Evolutionary conservation across 345 rosid species (phyloP), one percentile per base, ranked within the genome.

Genomic region (Eucalyptus microcorys): DNA sequence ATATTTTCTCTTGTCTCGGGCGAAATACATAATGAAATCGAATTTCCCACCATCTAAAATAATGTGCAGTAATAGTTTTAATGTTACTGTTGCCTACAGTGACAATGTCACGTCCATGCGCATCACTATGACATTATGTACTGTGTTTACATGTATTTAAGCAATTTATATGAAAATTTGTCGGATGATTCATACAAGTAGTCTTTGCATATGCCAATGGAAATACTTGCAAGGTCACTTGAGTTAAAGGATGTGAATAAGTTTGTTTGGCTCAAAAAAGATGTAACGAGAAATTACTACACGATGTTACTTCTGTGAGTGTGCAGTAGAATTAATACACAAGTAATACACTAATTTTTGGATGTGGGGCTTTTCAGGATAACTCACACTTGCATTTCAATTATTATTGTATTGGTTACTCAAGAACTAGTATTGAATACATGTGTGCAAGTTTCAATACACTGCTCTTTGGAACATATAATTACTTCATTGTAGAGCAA

Each of bases 321-420:
- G 14, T 1, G 12, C 1, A 59, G 14, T 11, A 48, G 15, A 48
- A 48, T 48, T 48, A 49, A 49, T 49, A 49, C 50, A 49, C 16
- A 49, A 13, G 50, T 49, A 49, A 49, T 6, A 4, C 10, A 66
- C 5, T 2, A n/a, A 66, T 66, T 66, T 16, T 66, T 8, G 3
- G 21, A 66, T 14, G 10, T 7, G 3, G 21, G 1, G 1, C 15
- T n/a, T 66, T 64, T 16, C 0, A n/a, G 8, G 4, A 15, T 7
- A 16, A 66, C 6, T n/a, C 76, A 64, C 37, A 66, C 4, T 34
- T 14, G 3, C 21, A 64, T n/a, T 17, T 3, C 3, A 14, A 64
- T 4, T 7, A 17, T 64, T 14, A n/a, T 14, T 64, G 14, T 14
- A 34, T 14, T 14, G 71, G 71, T 64, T 64, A 64, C 71, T 7